Evolutionary conservation across 208 protist genomes (phyloP).

Genomic region (Porcisia hertigi): DNA sequence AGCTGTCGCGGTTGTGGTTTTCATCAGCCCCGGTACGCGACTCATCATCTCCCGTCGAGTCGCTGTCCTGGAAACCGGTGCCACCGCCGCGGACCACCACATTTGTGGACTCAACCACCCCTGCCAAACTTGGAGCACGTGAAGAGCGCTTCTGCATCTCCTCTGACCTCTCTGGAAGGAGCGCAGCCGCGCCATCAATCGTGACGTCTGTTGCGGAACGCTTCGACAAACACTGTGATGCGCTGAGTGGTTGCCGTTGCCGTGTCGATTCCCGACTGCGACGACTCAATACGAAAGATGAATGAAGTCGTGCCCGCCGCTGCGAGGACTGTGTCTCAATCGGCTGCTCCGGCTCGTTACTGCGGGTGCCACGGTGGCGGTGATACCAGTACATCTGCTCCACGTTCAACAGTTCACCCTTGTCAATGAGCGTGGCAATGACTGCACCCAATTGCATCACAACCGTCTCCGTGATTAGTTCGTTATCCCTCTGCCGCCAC

Average conservation of each 20-base stretch:
- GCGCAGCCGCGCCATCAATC: background rate
- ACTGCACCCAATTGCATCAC: slow-evolving; percentile 38
- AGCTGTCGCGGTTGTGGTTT: background rate
- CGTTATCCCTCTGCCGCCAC: slow-evolving; percentile 74
- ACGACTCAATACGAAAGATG: background rate
- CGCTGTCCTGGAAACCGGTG: no score
- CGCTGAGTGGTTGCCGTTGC: slow-evolving; percentile 19
- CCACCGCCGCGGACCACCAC: background rate
- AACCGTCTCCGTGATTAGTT: slow-evolving; percentile 72
- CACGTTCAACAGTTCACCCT: slow-evolving; percentile 50
- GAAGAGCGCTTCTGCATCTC: background rate
- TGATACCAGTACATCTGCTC: slow-evolving; percentile 49
- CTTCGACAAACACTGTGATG: background rate
- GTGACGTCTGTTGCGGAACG: background rate
- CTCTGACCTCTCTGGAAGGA: background rate
- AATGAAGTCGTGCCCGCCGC: background rate
- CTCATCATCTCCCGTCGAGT: background rate
- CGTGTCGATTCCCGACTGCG: slow-evolving; percentile 12
- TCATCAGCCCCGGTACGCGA: background rate
- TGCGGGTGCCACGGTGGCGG: background rate
- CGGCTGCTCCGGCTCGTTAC: slow-evolving; percentile 5
- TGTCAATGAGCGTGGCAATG: slow-evolving; percentile 36
- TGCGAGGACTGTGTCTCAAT: background rate
- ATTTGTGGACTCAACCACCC: background rate
- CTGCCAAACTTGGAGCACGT: background rate